Percentiles rank a stretch among this genome's conserved stretches.
These are phyloP conservation scores for Pseudogymnoascus sp. DNA, from an alignment of 2,329 filamentous ascomycete species.

Conservation along the genomic window DNA sequence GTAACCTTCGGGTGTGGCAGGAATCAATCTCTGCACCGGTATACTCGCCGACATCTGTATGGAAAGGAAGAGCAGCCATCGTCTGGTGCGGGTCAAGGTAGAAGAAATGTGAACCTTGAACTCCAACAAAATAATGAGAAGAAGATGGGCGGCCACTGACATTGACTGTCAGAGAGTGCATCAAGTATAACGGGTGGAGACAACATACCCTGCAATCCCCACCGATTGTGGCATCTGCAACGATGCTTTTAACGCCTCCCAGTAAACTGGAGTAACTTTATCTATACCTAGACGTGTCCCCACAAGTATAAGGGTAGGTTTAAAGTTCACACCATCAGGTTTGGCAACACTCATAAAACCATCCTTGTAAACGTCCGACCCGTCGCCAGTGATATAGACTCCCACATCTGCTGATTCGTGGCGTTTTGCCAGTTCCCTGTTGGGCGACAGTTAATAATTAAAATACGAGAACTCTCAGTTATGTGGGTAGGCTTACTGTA, in stretches of 20 bases:
- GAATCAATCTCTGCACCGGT: conserved; percentile 67
- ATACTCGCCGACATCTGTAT: conserved; percentile 50
- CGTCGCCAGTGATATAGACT: conserved; percentile 85
- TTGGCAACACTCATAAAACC: conserved; percentile 73
- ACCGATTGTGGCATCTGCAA: conserved; percentile 88
- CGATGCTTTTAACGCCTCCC: conserved; percentile 80
- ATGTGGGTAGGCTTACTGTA: conserved; percentile 57
- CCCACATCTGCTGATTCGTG: conserved; percentile 56
- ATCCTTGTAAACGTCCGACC: conserved; percentile 89
- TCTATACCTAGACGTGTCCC: conserved; percentile 88
- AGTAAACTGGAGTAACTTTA: conserved; percentile 88
- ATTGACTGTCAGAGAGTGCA: conserved; percentile 12
- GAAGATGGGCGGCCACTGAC: conserved; percentile 81
- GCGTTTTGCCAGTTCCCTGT: conserved; percentile 66
- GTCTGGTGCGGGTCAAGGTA: conserved; percentile 94
- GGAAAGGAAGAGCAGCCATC: conserved; percentile 64
- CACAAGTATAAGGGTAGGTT: conserved; percentile 81
- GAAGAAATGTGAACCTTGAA: conserved; percentile 73
- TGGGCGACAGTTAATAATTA: conserved; percentile 12
- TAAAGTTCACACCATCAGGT: conserved; percentile 57
- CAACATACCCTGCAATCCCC: conserved; percentile 79
- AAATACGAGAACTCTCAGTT: conserved; percentile 9
- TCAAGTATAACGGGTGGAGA: conserved; percentile 1
- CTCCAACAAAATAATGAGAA: conserved; percentile 63
- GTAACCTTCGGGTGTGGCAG: conserved; percentile 80